Conservation (phyloP, 2,329 filamentous ascomycete species). For the Fusarium guadeloupense region DNA sequence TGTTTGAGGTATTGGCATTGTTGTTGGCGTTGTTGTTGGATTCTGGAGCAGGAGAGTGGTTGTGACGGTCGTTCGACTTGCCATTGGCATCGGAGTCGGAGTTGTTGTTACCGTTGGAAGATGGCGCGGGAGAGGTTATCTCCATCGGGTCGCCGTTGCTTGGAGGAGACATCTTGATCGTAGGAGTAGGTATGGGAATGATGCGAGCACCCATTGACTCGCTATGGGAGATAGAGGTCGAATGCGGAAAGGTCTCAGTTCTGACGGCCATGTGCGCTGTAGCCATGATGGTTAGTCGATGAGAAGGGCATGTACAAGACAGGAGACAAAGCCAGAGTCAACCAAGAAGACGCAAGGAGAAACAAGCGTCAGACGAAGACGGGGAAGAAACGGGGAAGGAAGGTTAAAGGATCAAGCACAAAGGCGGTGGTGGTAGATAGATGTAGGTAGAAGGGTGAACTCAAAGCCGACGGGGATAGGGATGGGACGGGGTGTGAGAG, state of each 20-base stretch:
- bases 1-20: constrained; percentile 43
- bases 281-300: constrained; percentile 43
- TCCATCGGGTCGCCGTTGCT: constrained; percentile 70
- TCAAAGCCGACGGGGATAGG: constrained; percentile 26
- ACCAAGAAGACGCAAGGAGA: constrained; percentile 24
- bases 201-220: constrained; percentile 62
- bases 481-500: too few species aligned
- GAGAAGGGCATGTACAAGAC: constrained; percentile 24
- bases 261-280: constrained; percentile 63
- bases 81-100: constrained; percentile 55
- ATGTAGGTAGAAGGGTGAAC: constrained; percentile 30
- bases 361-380: constrained; percentile 16
- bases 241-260: constrained; percentile 60
- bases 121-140: constrained; percentile 62
- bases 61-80: constrained; percentile 49
- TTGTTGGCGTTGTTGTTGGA: constrained; percentile 44
- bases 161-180: constrained; percentile 67
- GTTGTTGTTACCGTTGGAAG: constrained; percentile 55
- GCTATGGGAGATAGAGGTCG: constrained; percentile 52
- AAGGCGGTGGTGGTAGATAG: constrained; percentile 17
- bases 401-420: constrained; percentile 33
- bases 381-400: constrained; percentile 32
- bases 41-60: constrained; percentile 53
- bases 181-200: constrained; percentile 65
- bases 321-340: constrained; percentile 17